Evolutionary conservation across 192 early-diverging fungal genomes (phyloP).

Genomic region (Glomus cerebriforme): DNA sequence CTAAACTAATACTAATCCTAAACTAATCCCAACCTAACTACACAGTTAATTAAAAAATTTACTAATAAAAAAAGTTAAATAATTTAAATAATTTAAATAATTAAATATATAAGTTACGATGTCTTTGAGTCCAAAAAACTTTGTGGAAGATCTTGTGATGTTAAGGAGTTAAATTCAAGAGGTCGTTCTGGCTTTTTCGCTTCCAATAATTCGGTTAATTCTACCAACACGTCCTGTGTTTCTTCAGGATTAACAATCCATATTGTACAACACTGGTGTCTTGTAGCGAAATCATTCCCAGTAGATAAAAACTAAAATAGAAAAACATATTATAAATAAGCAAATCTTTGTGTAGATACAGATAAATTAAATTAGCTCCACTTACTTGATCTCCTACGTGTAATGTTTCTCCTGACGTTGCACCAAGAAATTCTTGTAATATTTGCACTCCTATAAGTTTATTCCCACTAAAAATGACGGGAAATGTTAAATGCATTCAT

Average conservation of each 20-base stretch:
- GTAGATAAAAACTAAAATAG: slow-evolving; percentile 76
- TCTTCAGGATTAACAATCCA: slow-evolving; percentile 91
- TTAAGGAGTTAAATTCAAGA: neutral
- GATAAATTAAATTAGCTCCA: neutral
- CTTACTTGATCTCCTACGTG: slow-evolving; percentile 86
- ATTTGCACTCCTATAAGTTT: slow-evolving; percentile 91
- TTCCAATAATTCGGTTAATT: slow-evolving; percentile 54
- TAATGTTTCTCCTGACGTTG: slow-evolving; percentile 62
- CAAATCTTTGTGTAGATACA: neutral
- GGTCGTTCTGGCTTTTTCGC: neutral
- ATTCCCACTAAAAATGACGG: slow-evolving; percentile 62
- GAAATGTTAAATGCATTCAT: neutral
- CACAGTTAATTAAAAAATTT: too few species aligned
- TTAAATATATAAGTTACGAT: too few species aligned
- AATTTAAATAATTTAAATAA: too few species aligned
- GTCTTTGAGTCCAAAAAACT: too few species aligned
- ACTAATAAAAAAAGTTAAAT: too few species aligned
- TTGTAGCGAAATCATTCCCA: slow-evolving; percentile 87
- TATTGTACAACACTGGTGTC: slow-evolving; percentile 80
- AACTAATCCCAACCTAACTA: too few species aligned
- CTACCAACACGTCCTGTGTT: slow-evolving; percentile 71
- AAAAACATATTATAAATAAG: neutral
- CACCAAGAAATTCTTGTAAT: slow-evolving; percentile 66
- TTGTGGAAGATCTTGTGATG: too few species aligned
- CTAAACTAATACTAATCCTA: too few species aligned